Percentiles rank a stretch among this genome's conserved stretches.
Evolutionary conservation across 495 filamentous ascomycete genomes (phyloP).

Genomic region (Stereocaulon alpinum): DNA sequence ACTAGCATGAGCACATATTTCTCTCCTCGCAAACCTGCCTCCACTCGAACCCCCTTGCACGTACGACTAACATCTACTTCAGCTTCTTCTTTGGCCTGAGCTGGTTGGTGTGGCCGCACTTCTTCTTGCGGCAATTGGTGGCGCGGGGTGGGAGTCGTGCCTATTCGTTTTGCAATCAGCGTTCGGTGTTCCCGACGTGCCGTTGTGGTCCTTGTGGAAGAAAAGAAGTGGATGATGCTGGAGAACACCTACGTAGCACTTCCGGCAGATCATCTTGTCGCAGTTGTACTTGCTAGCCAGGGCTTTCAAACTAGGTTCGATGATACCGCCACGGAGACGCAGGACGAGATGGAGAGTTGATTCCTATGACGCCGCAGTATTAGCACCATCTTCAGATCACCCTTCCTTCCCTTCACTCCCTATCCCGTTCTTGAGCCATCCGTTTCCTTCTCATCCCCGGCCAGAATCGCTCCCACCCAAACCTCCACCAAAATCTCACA

Average conservation of each 20-base stretch:
- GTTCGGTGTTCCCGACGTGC: neutral
- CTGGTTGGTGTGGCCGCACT: conserved; percentile 99
- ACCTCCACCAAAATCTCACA: neutral
- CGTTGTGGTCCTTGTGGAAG: neutral
- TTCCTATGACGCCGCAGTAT: conserved; percentile 48
- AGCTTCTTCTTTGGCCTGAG: conserved; percentile 99
- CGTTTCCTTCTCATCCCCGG: neutral
- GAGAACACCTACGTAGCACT: conserved; percentile 76
- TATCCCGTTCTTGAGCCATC: neutral
- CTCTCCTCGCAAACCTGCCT: neutral
- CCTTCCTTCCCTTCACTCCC: no score
- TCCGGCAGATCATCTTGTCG: conserved; percentile 99
- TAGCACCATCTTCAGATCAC: neutral
- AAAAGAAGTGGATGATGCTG: neutral
- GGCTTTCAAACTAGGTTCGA: conserved; percentile 97
- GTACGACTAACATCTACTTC: conserved; percentile 61
- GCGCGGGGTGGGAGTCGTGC: conserved; percentile 95
- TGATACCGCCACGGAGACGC: conserved; percentile 98
- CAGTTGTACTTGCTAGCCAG: conserved; percentile 99
- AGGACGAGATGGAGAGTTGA: conserved; percentile 98
- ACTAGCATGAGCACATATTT: conserved; percentile 10
- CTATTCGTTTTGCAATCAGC: conserved; percentile 28
- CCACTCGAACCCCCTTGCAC: conserved; percentile 16
- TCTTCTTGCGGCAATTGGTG: conserved; percentile 99
- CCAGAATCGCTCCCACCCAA: neutral